Evolutionary conservation across 2,329 filamentous ascomycete species (phyloP), one percentile per base, ranked within the genome.

Genomic region (Dactylellina leptospora): DNA sequence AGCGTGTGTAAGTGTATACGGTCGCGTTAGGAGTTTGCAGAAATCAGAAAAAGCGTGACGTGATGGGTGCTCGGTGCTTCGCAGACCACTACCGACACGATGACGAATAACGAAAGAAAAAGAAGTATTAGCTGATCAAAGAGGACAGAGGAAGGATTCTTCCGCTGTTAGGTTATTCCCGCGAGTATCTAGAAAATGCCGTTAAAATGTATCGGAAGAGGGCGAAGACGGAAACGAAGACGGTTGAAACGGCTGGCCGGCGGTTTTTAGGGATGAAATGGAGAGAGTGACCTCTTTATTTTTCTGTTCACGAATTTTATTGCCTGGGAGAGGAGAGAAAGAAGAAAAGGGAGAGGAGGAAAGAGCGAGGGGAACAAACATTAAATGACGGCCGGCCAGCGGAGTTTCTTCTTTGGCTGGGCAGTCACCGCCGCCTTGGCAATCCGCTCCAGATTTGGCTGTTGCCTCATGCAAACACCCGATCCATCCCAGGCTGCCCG

Each of bases 31-130:
- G 54, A 45, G 25, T 25, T n/a, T 27, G 38, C 27, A 45, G 20
- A 56, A 47, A 33, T n/a, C n/a, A n/a, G n/a, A 47, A 38, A 23
- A 36, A 47, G 33, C 13, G 59, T 60, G 59, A 72, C 53, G 53
- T 60, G 68, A 60, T 54, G 42, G 40, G 27, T 16, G 62, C 40
- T 58, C 44, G 47, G 45, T 77, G 36, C 77, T 66, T 61, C 38
- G 58, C 48, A 28, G 48, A 44, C 61, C 44, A 63, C 61, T 58
- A 77, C 78, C 64, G 71, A 61, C 75, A 75, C 38, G 77, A 75
- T 66, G 55, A 58, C 30, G 22, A 71, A 62, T 38, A 74, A 51
- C 38, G 73, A 54, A 55, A 38, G 23, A 68, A 62, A 45, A 74
- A 51, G n/a, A n/a, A n/a, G n/a, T n/a, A n/a, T n/a, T n/a, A n/a